Conservation (phyloP, 257 asterid species). For the Solanum rostratum region DNA sequence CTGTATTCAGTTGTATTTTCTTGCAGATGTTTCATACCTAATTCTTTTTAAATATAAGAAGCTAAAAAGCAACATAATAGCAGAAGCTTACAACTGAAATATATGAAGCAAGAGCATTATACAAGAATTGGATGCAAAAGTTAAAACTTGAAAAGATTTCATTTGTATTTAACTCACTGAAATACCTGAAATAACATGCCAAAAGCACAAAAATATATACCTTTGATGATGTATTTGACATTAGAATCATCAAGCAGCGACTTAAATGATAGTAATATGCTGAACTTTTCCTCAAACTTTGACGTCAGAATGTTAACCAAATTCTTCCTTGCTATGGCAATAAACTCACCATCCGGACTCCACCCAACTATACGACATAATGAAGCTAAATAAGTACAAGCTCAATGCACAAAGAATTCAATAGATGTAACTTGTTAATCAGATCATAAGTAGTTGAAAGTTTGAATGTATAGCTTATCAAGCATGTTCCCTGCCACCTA, state of each 20-base stretch:
- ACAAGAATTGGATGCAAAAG: not conserved
- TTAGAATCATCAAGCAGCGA: conserved; percentile 49
- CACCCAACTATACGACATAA: conserved; percentile 57
- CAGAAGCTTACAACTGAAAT: not conserved
- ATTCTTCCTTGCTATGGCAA: conserved; percentile 66
- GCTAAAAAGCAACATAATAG: not conserved
- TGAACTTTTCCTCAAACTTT: conserved; percentile 43
- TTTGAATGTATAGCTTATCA: not conserved
- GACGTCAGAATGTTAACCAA: conserved; percentile 50
- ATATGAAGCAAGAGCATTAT: not conserved
- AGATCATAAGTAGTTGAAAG: not conserved
- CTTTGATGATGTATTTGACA: conserved; percentile 29
- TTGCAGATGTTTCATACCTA: not conserved
- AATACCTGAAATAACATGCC: not conserved
- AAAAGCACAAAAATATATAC: conserved; percentile 12
- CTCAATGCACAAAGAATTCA: not conserved
- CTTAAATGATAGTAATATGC: conserved; percentile 37
- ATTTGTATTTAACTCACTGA: not conserved
- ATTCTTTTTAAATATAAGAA: not conserved
- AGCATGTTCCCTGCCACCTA: not conserved
- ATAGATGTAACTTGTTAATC: not conserved
- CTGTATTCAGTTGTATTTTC: not conserved
- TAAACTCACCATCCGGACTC: conserved; percentile 52
- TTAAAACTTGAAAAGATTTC: not conserved
- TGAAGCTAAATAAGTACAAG: conserved; percentile 2